phyloP scores from a whole-genome alignment of 768 basidiomycete species.

The Russula earlei region DNA sequence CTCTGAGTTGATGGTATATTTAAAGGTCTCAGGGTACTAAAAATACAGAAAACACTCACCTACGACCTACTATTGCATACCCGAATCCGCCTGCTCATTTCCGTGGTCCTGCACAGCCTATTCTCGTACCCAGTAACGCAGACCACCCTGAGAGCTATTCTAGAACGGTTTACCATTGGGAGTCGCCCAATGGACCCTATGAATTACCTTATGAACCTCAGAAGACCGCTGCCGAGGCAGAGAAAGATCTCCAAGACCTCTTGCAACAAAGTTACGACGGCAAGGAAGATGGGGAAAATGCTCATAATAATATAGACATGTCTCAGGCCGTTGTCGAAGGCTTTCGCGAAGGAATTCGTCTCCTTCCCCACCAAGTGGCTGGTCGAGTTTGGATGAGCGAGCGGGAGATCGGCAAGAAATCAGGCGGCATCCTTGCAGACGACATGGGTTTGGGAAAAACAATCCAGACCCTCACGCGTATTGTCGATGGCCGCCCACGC shows the following conservation, averaged over 20 bases:
- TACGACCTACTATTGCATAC: too few relatives aligned
- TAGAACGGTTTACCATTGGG: constrained; percentile 23
- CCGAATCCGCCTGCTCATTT: not conserved
- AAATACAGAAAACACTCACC: constrained; percentile 7
- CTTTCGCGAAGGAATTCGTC: constrained; percentile 55
- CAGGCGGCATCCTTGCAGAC: constrained; percentile 86
- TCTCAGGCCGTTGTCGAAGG: constrained; percentile 66
- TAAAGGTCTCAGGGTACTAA: not conserved
- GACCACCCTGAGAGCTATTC: not conserved
- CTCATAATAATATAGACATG: constrained; percentile 44
- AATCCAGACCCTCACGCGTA: constrained; percentile 80
- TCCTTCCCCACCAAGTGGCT: constrained; percentile 83
- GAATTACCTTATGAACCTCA: constrained; percentile 25
- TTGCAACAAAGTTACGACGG: constrained; percentile 55
- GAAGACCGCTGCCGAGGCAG: constrained; percentile 50
- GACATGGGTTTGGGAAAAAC: constrained; percentile 90
- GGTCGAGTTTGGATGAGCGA: constrained; percentile 83
- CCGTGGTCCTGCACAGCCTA: constrained; percentile 11
- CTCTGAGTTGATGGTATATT: not conserved
- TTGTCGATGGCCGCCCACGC: constrained; percentile 70
- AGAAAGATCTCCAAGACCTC: constrained; percentile 69
- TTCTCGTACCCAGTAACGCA: constrained; percentile 15
- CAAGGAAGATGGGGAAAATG: constrained; percentile 37
- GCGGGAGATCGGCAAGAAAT: constrained; percentile 68
- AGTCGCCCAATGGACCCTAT: constrained; percentile 27